Base-by-base conservation (phyloP, 1,284 basidiomycete species). In the Leccinum angustisporum region DNA sequence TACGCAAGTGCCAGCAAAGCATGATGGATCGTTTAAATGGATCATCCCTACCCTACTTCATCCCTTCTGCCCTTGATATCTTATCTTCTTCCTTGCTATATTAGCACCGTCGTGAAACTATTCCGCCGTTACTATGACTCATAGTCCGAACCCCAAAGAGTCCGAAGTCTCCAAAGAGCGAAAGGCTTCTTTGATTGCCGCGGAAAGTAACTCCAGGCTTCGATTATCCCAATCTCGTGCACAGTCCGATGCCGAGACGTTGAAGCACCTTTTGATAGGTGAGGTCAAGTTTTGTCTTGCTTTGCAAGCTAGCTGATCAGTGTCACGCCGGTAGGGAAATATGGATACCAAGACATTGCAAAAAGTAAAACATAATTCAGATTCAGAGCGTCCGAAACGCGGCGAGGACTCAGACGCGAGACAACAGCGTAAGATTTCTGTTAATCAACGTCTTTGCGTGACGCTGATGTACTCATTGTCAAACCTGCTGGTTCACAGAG, bases 161-260 rank as follows among this genome's bases (percentile, higher is more conserved):
- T 30, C 27, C 27, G 7, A 30, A 55, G 4, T 1, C 11, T 38
- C 38, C 13, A 57, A 58, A 31, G 50, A 36, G 27, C 65, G 57
- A 40, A 70, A 40, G 54, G 71, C 61, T 1, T 61, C 73, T 46
- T 65, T 74, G 55, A 65, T 75, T 57, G 70, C 53, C 50, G 60
- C 73, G n/a, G 4, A 54, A 52, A 5, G 65, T 25, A 63, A 62
- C 25, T 27, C 4, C 3, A 30, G 6, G 27, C 30, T 60, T 31
- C 11, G 40, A 33, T 7, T 61, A 57, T 16, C 1, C 27, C 14
- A 51, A 9, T 18, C 65, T 75, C 16, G 60, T 1, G 64, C 62
- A 5, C 63, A 74, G 4, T 57, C 2, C n/a, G 63, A 72, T 18
- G 68, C 63, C 27, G 16, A 30, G 27, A 18, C 38, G 5, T n/a